Percentiles rank a stretch among this genome's conserved stretches.
Conservation (phyloP, 108 stramenopile genomes). For the Nannochloropsis granulata region DNA sequence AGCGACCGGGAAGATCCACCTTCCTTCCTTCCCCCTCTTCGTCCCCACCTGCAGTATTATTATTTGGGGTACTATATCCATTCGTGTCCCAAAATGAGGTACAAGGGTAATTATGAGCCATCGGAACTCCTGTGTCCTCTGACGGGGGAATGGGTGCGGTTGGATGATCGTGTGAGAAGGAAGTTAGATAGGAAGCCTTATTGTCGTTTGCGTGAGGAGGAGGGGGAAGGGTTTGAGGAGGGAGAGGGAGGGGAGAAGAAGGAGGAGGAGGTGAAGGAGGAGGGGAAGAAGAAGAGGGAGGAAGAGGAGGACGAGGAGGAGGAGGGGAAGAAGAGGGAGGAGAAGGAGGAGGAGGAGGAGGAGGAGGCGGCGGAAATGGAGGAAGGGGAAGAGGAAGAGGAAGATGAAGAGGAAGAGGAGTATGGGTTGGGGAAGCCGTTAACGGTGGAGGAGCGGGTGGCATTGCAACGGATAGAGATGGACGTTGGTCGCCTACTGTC, state of each 20-base stretch:
- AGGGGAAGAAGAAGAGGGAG: background rate
- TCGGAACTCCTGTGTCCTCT: constrained; percentile 72
- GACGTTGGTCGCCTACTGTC: background rate
- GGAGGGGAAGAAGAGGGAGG: background rate
- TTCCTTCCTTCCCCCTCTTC: background rate
- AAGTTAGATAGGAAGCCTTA: constrained; percentile 34
- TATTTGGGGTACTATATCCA: constrained; percentile 94
- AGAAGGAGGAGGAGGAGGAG: background rate
- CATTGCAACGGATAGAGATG: background rate
- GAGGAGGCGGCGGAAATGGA: background rate
- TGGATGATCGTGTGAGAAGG: constrained; percentile 41
- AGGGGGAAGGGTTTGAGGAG: background rate
- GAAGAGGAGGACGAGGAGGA: background rate
- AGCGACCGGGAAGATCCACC: background rate
- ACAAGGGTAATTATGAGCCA: constrained; percentile 91
- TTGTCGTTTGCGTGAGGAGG: background rate
- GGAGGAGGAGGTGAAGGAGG: background rate
- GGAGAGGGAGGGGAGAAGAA: background rate
- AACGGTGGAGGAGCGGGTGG: background rate
- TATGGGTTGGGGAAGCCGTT: background rate
- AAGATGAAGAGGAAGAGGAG: background rate
- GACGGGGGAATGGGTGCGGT: constrained; percentile 57
- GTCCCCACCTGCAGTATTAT: constrained; percentile 55
- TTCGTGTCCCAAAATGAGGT: constrained; percentile 76
- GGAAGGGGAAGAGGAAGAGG: constrained; percentile 5